phyloP scores from a whole-genome alignment of 805 yeast genomes.

The Candida bentonensis region DNA sequence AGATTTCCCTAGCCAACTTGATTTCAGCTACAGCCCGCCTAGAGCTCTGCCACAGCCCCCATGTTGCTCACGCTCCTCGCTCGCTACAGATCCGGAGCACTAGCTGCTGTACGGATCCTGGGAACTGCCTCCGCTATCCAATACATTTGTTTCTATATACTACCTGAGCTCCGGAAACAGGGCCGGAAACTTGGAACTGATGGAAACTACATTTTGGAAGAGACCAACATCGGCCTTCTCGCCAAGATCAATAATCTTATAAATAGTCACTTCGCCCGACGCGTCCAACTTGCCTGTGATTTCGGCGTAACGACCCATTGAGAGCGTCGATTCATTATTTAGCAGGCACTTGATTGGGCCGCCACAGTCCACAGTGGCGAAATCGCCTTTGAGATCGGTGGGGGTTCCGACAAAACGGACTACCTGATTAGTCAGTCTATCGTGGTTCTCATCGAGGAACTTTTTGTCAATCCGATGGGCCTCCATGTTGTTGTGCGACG shows the following conservation, averaged over 20 bases:
- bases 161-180: not conserved
- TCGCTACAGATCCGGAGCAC: no score
- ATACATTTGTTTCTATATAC: no score
- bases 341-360: constrained; percentile 1
- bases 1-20: no score
- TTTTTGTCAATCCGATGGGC: not conserved
- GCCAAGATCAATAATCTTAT: constrained; percentile 1
- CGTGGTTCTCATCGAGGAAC: not conserved
- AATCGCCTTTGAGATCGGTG: not conserved
- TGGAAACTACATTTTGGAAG: not conserved
- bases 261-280: not conserved
- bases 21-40: no score
- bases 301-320: not conserved
- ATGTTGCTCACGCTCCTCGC: no score
- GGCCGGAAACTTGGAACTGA: not conserved
- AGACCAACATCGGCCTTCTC: not conserved
- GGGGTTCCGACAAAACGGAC: not conserved
- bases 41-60: no score
- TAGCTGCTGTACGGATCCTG: no score
- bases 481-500: no score
- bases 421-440: not conserved
- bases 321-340: not conserved
- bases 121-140: no score
- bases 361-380: not conserved
- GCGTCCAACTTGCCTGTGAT: not conserved